Evolutionary conservation across 495 filamentous ascomycete species (phyloP).

Genomic region (Trichoderma asperelloides): DNA sequence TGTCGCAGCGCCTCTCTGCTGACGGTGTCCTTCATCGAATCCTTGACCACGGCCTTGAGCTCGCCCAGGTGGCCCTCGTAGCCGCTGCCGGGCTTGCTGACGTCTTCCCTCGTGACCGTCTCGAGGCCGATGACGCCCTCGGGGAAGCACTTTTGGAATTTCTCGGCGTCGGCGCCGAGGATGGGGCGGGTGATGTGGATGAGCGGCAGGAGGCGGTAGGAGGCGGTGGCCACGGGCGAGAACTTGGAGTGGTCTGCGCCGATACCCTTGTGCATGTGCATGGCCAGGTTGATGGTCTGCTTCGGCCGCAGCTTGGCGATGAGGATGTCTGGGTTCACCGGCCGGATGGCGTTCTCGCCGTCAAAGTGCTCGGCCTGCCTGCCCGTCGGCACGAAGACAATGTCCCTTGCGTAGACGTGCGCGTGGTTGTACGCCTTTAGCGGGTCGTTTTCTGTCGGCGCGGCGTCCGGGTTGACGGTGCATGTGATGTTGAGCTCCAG

Average conservation of each 20-base stretch:
- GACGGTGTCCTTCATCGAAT: slow-evolving; percentile 86
- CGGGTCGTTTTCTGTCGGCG: slow-evolving; percentile 65
- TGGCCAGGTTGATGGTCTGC: slow-evolving; percentile 70
- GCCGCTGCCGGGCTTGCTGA: slow-evolving; percentile 46
- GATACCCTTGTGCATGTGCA: slow-evolving; percentile 89
- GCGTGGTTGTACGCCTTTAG: slow-evolving; percentile 73
- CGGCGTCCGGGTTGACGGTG: slow-evolving; percentile 62
- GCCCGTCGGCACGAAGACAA: slow-evolving; percentile 66
- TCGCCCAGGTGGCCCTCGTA: slow-evolving; percentile 67
- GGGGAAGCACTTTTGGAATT: slow-evolving; percentile 87
- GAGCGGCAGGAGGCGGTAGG: slow-evolving; percentile 79
- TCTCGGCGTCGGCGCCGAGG: slow-evolving; percentile 72
- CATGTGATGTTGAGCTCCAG: slow-evolving; percentile 67
- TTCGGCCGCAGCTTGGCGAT: slow-evolving; percentile 90
- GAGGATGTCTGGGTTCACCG: slow-evolving; percentile 86
- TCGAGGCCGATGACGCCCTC: slow-evolving; percentile 78
- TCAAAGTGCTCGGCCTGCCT: slow-evolving; percentile 61
- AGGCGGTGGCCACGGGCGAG: slow-evolving; percentile 89
- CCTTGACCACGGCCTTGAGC: slow-evolving; percentile 73
- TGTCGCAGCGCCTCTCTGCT: slow-evolving; percentile 87
- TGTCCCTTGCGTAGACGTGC: slow-evolving; percentile 77
- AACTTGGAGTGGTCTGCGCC: slow-evolving; percentile 96
- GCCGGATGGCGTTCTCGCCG: slow-evolving; percentile 53
- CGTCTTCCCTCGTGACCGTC: slow-evolving; percentile 59
- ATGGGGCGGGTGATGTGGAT: slow-evolving; percentile 80